Evolutionary conservation across 2,329 filamentous ascomycete species (phyloP).

Genomic region (Parastagonospora nodorum): DNA sequence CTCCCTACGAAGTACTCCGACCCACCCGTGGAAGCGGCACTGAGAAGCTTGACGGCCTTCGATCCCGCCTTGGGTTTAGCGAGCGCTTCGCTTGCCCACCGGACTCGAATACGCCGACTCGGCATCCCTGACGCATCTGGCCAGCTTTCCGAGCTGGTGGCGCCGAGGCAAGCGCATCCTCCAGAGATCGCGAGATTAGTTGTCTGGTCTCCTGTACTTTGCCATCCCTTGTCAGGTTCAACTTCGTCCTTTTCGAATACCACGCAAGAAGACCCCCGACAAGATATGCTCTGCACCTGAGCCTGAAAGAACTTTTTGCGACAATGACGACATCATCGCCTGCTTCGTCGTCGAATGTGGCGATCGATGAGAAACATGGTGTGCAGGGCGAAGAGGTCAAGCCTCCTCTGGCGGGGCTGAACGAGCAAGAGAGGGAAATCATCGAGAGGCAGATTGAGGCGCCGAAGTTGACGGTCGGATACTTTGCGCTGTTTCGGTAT

Average conservation of each 20-base stretch:
- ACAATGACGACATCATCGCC: constrained; percentile 14
- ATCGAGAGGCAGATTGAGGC: constrained; percentile 49
- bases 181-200: neutral
- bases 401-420: constrained; percentile 30
- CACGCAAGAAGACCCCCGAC: constrained; percentile 2
- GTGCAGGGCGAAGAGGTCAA: constrained; percentile 24
- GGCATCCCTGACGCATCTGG: neutral
- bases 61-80: constrained; percentile 2
- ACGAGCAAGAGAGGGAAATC: constrained; percentile 40
- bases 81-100: neutral
- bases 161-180: constrained; percentile 1
- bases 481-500: constrained; percentile 54
- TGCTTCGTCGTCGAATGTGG: constrained; percentile 15
- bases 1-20: neutral
- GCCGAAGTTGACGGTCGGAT: constrained; percentile 50
- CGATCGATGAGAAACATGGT: constrained; percentile 31
- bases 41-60: neutral
- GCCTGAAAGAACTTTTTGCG: constrained; percentile 1
- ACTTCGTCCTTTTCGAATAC: constrained; percentile 1
- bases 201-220: constrained; percentile 1
- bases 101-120: neutral
- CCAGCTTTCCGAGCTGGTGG: neutral
- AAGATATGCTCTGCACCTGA: constrained; percentile 14
- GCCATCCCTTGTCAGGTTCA: constrained; percentile 1
- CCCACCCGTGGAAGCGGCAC: neutral